Base-by-base conservation (phyloP, 805 yeast species). In the Candida rishiriensis region DNA sequence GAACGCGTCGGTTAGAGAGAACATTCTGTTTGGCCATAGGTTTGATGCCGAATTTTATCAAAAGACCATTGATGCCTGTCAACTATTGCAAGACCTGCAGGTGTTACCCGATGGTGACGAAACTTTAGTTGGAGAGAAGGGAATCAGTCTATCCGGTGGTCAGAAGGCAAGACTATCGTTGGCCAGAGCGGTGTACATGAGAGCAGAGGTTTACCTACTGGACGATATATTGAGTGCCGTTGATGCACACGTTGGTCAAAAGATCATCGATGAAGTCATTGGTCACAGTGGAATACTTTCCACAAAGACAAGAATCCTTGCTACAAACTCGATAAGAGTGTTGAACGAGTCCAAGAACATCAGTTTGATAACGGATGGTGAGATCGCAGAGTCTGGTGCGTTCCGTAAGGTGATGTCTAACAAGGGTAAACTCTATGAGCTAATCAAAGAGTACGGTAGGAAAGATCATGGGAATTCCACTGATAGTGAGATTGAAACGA, bases 211-310 rank as follows among this genome's bases (percentile, higher is more conserved):
- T 29, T 89, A 88, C 61, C 68, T 93, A 34, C 68, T 93, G 50
- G 99, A 93, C 63, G 99, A 93, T 65, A 87, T 95, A 10, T 74
- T 93, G 47, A 85, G 95, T 61, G 99, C 99, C 21, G 99, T 93
- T 35, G 99, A 93, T 66, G 97, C 89, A 56, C 99, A 93, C 62
- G 99, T 93, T 50, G 91, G 96, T 11, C 81, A 79, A 52, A 95
- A 88, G 59, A 71, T 93, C 55, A 81, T 86, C 52, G 83, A 81
- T 6, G 54, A 70, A 33, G 83, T 81, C 13, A 56, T 79, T 14
- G 67, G 71, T 31, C 58, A 52, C 9, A 49, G 55, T 10, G 85
- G 85, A 21, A 51, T 81, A 12, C 62, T 81, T 40, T 64, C 66
- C 9, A 59, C 73, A 3, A 80, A 79, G 52, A 76, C 85, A 3